phyloP scores from a whole-genome alignment of 257 asterid species.

The Solanum bulbocastanum region DNA sequence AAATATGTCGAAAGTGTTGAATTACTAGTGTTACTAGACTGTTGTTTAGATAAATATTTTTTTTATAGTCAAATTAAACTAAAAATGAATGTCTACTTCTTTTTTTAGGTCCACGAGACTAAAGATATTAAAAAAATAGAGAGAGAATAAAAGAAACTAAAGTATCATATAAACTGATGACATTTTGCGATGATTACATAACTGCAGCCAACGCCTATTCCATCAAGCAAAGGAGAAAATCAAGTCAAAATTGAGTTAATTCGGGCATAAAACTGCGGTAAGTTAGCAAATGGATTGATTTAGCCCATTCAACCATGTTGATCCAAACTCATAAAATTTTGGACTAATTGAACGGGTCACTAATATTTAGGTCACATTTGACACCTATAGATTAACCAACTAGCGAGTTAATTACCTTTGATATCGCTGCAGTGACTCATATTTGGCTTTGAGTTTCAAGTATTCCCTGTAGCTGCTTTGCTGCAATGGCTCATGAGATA shows the following conservation, averaged over 20 bases:
- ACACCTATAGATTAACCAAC: background rate
- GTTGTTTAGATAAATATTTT: background rate
- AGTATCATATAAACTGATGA: background rate
- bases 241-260: background rate
- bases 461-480: slow-evolving; percentile 84
- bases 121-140: background rate
- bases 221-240: no score
- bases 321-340: background rate
- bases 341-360: background rate
- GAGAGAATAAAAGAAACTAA: background rate
- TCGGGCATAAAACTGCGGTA: background rate
- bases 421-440: slow-evolving; percentile 80
- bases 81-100: background rate
- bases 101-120: background rate
- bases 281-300: background rate
- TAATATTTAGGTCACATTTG: background rate
- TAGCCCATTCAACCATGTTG: background rate
- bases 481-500: slow-evolving; percentile 17
- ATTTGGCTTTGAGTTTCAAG: slow-evolving; percentile 60
- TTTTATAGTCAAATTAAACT: background rate
- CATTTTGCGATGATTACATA: background rate
- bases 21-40: background rate
- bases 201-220: background rate
- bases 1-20: background rate
- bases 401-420: slow-evolving; percentile 49